Evolutionary conservation across 208 protist genomes (phyloP).

Genomic region (Leishmania amazonensis): DNA sequence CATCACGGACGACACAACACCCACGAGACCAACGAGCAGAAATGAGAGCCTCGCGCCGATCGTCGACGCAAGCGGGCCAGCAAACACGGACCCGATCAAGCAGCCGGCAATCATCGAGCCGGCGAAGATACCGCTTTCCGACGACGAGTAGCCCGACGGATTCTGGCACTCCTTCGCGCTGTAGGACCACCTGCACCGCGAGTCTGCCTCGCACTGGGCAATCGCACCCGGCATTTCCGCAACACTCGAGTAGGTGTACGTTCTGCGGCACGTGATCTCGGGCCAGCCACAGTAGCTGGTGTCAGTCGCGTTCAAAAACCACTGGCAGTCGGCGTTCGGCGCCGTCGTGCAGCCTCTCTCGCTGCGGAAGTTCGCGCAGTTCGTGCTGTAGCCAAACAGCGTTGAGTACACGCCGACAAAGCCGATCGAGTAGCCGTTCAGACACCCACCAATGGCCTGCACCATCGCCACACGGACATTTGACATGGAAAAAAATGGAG

Average conservation of each 20-base stretch:
- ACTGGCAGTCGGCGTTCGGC: slow-evolving; percentile 58
- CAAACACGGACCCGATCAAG: slow-evolving; percentile 77
- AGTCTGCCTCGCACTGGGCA: slow-evolving; percentile 28
- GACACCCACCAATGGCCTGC: slow-evolving; percentile 41
- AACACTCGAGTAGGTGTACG: slow-evolving; percentile 6
- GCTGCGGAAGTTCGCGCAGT: slow-evolving; percentile 51
- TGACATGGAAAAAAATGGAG: slow-evolving; percentile 24
- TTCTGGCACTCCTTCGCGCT: slow-evolving; percentile 49
- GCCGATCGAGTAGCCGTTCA: slow-evolving; percentile 79
- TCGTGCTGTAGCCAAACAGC: slow-evolving; percentile 57
- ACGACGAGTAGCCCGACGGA: slow-evolving; percentile 49
- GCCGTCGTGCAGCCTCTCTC: slow-evolving; percentile 43
- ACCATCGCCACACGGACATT: not conserved
- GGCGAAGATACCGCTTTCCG: slow-evolving; percentile 79
- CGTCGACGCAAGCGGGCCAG: slow-evolving; percentile 38
- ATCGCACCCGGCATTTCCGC: not conserved
- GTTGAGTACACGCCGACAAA: slow-evolving; percentile 76
- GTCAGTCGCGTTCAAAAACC: slow-evolving; percentile 16
- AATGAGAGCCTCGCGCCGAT: slow-evolving; percentile 68
- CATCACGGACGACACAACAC: slow-evolving; percentile 55
- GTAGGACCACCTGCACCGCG: slow-evolving; percentile 62
- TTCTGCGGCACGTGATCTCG: slow-evolving; percentile 32
- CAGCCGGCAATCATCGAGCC: slow-evolving; percentile 82
- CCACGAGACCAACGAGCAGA: slow-evolving; percentile 57
- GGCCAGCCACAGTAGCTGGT: slow-evolving; percentile 42